Conservation (phyloP, 73 alveolate genomes). For the Uronychia binucleata region DNA sequence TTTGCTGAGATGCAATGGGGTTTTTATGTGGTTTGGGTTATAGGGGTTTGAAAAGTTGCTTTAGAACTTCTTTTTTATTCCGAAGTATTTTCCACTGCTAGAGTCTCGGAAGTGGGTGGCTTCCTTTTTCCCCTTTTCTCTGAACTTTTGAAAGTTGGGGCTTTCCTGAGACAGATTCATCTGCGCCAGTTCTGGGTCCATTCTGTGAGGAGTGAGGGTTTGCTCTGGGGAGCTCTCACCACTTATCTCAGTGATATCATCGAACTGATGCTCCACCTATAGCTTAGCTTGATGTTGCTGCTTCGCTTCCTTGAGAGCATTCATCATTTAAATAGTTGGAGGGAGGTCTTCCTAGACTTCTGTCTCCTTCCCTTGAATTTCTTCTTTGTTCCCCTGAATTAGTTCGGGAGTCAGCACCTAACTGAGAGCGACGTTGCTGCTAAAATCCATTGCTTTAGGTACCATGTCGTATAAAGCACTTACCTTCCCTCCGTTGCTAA, state of each 20-base stretch:
- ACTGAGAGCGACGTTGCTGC: background rate
- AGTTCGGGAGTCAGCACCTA: background rate
- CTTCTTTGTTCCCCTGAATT: background rate
- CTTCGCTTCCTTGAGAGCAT: background rate
- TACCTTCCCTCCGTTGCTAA: background rate
- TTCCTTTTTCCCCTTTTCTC: background rate
- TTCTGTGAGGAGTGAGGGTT: background rate
- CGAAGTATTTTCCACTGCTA: background rate
- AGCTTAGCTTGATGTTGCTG: background rate
- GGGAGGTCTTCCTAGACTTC: background rate
- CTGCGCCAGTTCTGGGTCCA: background rate
- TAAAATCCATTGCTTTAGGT: background rate
- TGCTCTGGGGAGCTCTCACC: constrained; percentile 1
- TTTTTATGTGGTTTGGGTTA: background rate
- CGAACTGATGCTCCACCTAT: background rate
- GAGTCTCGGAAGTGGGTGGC: background rate
- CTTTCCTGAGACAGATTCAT: too few relatives aligned
- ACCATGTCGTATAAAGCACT: background rate
- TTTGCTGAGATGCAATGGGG: background rate
- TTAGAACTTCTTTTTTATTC: background rate
- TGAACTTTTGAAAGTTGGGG: background rate
- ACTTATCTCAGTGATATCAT: background rate
- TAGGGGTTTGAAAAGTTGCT: background rate
- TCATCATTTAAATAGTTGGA: background rate
- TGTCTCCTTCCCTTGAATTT: background rate